Evolutionary conservation across 2,329 filamentous ascomycete genomes (phyloP), one percentile per base, ranked within the genome.

Genomic region (Penicillium aurantiogriseum): DNA sequence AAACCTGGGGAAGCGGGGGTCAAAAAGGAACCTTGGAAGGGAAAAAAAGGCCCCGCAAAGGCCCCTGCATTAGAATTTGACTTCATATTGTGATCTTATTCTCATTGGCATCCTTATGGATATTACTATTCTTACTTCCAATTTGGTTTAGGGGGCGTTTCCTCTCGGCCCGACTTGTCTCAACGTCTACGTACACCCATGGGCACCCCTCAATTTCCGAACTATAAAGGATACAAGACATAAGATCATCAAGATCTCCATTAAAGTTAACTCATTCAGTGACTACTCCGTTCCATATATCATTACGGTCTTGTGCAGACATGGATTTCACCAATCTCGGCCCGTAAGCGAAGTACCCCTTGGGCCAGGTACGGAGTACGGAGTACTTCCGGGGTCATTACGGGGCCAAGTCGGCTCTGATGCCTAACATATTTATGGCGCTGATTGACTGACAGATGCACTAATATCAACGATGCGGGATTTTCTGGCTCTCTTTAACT

Each of bases 1-100:
- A 54, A 52, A 61, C 60, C 62, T 61, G 62, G 62, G 62, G 62
- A 64, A 64, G 49, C 51, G 58, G 60, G 45, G 44, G 44, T 48
- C 45, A 54, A 38, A 11, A 17, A 17, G 23, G 27, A 43, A 56
- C 21, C 21, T 21, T 21, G 21, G 21, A 21, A 21, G 21, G 33
- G 33, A 10, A 45, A 36, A 52, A 47, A 29, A 23, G 23, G 8
- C 58, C 62, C 60, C 62, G 61, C 61, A 61, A 39, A 55, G 56
- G 60, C 56, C 60, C 54, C 49, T 53, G 54, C 54, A 40, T 36
- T 19, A 35, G 36, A 31, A 23, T 50, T 42, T 11, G 31, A 10
- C 43, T 39, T 48, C 25, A 21, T 40, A n/a, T 49, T 38, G 21
- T 31, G 48, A 52, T 39, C 10, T 44, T 25, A 36, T 39, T 39